phyloP scores from a whole-genome alignment of 1,139 yeast genomes.

The Geotrichum australiense region DNA sequence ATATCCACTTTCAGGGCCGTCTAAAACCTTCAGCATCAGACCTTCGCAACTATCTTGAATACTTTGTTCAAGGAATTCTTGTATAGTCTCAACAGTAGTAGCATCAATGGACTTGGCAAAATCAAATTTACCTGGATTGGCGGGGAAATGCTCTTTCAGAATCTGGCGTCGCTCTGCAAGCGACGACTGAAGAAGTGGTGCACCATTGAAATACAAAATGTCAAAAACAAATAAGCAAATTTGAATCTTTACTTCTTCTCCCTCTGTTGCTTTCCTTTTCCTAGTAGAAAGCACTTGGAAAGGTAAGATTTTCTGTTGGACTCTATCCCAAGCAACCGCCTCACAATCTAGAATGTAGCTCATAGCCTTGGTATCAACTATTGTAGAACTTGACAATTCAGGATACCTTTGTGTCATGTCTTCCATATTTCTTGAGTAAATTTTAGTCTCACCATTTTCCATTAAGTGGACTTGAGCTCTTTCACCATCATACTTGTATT shows the following conservation, averaged over 20 bases:
- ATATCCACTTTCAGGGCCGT: slow-evolving; percentile 73
- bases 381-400: slow-evolving; percentile 67
- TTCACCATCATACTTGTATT: slow-evolving; percentile 96
- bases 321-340: slow-evolving; percentile 97
- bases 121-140: slow-evolving; percentile 69
- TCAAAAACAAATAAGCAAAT: slow-evolving; percentile 94
- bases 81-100: slow-evolving; percentile 64
- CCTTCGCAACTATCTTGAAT: slow-evolving; percentile 93
- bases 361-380: slow-evolving; percentile 41
- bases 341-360: slow-evolving; percentile 85
- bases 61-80: slow-evolving; percentile 79
- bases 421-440: slow-evolving; percentile 91
- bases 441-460: slow-evolving; percentile 56
- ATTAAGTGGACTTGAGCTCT: slow-evolving; percentile 88
- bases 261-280: slow-evolving; percentile 86
- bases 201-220: slow-evolving; percentile 63
- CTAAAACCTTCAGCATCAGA: slow-evolving; percentile 84
- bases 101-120: slow-evolving; percentile 75
- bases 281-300: slow-evolving; percentile 90
- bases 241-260: slow-evolving; percentile 78
- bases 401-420: slow-evolving; percentile 97
- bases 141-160: slow-evolving; percentile 49
- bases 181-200: slow-evolving; percentile 60
- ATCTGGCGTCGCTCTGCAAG: slow-evolving; percentile 62
- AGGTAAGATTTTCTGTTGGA: slow-evolving; percentile 68